These are phyloP conservation scores for Tetrastigma voinierianum DNA, from an alignment of 164 flowering plant species.

Conservation along the genomic window DNA sequence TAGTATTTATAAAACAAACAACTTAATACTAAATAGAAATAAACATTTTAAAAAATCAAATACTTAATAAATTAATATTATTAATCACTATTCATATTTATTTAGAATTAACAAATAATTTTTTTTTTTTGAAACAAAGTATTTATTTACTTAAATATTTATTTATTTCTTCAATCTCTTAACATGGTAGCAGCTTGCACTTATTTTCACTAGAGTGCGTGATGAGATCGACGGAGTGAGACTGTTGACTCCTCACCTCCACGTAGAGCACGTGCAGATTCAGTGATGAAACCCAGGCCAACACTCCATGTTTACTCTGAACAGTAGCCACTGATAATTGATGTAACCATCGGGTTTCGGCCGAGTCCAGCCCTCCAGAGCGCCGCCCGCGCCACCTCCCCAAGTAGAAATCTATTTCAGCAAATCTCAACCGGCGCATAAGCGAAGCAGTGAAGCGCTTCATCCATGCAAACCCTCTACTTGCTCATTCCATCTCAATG, in stretches of 20 bases:
- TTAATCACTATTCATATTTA: too few species aligned
- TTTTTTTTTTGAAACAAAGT: too few species aligned
- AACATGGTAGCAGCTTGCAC: too few species aligned
- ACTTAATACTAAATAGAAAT: too few species aligned
- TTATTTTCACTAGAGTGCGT: slow-evolving; percentile 1
- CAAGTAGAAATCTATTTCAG: slow-evolving; percentile 25
- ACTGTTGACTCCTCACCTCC: slow-evolving; percentile 14
- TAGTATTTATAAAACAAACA: too few species aligned
- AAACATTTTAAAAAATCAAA: too few species aligned
- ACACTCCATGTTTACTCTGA: slow-evolving; percentile 11
- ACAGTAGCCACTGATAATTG: slow-evolving; percentile 11
- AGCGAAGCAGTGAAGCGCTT: slow-evolving; percentile 22
- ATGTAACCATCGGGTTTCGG: slow-evolving; percentile 16
- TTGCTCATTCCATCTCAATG: slow-evolving; percentile 20
- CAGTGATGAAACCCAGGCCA: slow-evolving; percentile 5
- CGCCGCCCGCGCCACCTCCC: slow-evolving; percentile 18
- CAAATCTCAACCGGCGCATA: slow-evolving; percentile 15
- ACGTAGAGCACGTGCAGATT: slow-evolving; percentile 13
- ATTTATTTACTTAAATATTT: too few species aligned
- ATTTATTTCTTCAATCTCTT: too few species aligned
- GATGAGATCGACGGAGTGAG: background rate
- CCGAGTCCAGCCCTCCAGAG: slow-evolving; percentile 16
- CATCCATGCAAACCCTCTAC: slow-evolving; percentile 11
- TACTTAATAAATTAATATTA: too few species aligned
- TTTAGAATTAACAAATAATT: too few species aligned